phyloP scores from a whole-genome alignment of 306 rosid species.

The Castanea sativa region DNA sequence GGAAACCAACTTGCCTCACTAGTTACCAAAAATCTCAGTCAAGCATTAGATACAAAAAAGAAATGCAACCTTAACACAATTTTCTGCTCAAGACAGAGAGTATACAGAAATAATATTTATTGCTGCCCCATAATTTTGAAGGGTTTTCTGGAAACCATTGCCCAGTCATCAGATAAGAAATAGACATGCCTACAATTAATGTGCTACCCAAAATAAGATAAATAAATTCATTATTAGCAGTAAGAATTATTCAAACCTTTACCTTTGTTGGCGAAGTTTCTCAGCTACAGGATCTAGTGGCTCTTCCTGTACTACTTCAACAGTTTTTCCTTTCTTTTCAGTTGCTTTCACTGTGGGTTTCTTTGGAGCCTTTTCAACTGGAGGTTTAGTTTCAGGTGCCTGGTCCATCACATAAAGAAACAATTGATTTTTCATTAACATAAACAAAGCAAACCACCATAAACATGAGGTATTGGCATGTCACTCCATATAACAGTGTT shows the following conservation, averaged over 20 bases:
- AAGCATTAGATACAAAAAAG: background rate
- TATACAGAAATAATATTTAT: background rate
- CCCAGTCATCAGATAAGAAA: background rate
- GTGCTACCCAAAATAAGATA: background rate
- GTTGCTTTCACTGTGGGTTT: slow-evolving; percentile 50
- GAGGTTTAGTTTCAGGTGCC: slow-evolving; percentile 65
- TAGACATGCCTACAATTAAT: background rate
- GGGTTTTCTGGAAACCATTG: background rate
- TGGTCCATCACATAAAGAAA: slow-evolving; percentile 20
- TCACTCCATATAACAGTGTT: background rate
- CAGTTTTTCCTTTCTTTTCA: slow-evolving; percentile 65
- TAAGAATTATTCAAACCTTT: background rate
- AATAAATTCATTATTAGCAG: background rate
- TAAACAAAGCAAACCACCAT: background rate
- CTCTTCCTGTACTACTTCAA: slow-evolving; percentile 47
- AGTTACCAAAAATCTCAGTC: background rate
- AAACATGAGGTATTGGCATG: background rate
- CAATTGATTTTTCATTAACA: background rate
- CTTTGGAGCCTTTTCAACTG: slow-evolving; percentile 57
- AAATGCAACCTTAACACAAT: background rate
- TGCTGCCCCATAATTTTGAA: background rate
- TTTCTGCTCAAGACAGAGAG: background rate
- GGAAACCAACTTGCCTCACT: background rate
- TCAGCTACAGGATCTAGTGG: slow-evolving; percentile 82
- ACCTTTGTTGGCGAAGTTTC: slow-evolving; percentile 96